Base-by-base conservation (phyloP, 768 basidiomycete species). In the Lentinula boryana region DNA sequence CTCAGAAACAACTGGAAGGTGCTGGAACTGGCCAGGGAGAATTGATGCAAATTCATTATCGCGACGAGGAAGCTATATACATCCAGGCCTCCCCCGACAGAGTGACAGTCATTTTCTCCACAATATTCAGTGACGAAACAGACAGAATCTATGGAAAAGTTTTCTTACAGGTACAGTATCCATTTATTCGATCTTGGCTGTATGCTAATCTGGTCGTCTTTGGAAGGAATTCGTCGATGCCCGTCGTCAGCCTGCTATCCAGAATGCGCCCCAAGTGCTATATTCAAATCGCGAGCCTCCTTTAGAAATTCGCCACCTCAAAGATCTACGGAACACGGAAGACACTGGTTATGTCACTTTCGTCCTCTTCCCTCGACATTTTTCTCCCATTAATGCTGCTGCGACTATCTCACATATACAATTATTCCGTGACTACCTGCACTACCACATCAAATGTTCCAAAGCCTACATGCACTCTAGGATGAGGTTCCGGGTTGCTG, bases 391-490 rank as follows among this genome's bases (percentile, higher is more conserved):
- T 18, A 78, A 83, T 18, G 90, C 93, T 13, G 78, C 83, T 2
- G 78, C 80, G 41, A 95, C 94, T 13, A 97, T 98, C 70, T 95
- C 94, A 32, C 93, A 93, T 67, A 91, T 98, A 68, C 93, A 98
- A 71, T 79, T 96, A 27, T 98, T 99, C 89, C 85, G 97, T 60
- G 94, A 98, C 73, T 98, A 98, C 70, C 80, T 99, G n/a, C 97
- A 99, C 75, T 98, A 98, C 74, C 96, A 98, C 71, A 97, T 99
- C 82, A 98, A 96, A 69, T 95, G 94, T 71, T 95, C 89, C 56
- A 98, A 98, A 74, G 97, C 96, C 0, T 98, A 99, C 76, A 96
- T 99, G 93, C 96, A 98, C 75, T 95, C 93, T 2, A 82, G 97
- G 49, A 95, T 98, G 94, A 82, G 97, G 62, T 82, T 89, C 67